These are phyloP conservation scores for Citeromyces hawaiiensis DNA, from an alignment of 1,139 yeast genomes.

Conservation along the genomic window DNA sequence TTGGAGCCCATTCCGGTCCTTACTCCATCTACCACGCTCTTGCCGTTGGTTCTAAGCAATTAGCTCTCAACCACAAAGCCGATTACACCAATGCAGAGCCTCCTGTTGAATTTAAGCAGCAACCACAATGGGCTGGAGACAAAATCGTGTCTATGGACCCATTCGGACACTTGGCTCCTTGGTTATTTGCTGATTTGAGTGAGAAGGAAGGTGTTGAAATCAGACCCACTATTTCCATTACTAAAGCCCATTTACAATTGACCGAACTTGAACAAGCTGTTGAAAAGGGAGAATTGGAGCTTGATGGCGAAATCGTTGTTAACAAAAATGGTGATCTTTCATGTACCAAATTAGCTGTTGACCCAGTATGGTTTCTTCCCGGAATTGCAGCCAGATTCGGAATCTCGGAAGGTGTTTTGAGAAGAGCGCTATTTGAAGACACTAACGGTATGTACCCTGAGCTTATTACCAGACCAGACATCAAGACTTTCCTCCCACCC, in stretches of 20 bases:
- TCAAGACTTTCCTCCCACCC: conserved; percentile 48
- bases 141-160: conserved; percentile 53
- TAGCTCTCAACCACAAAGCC: conserved; percentile 35
- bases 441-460: conserved; percentile 59
- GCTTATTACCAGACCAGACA: conserved; percentile 46
- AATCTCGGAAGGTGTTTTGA: conserved; percentile 36
- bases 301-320: conserved; percentile 43
- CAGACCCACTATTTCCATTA: conserved; percentile 47
- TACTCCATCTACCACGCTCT: conserved; percentile 48
- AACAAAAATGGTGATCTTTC: conserved; percentile 43
- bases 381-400: conserved; percentile 50
- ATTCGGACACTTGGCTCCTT: conserved; percentile 48
- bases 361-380: conserved; percentile 56
- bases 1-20: conserved; percentile 51
- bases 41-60: conserved; percentile 41
- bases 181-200: conserved; percentile 30
- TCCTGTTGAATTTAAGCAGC: conserved; percentile 37
- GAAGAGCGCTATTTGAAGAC: conserved; percentile 46
- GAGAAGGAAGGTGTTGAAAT: conserved; percentile 32
- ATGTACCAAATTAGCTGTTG: conserved; percentile 48
- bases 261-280: conserved; percentile 42
- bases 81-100: conserved; percentile 51
- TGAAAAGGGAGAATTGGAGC: conserved; percentile 29
- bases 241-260: conserved; percentile 47
- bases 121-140: conserved; percentile 39